Conservation (phyloP, 805 yeast species). For the Starmerella roubikii region DNA sequence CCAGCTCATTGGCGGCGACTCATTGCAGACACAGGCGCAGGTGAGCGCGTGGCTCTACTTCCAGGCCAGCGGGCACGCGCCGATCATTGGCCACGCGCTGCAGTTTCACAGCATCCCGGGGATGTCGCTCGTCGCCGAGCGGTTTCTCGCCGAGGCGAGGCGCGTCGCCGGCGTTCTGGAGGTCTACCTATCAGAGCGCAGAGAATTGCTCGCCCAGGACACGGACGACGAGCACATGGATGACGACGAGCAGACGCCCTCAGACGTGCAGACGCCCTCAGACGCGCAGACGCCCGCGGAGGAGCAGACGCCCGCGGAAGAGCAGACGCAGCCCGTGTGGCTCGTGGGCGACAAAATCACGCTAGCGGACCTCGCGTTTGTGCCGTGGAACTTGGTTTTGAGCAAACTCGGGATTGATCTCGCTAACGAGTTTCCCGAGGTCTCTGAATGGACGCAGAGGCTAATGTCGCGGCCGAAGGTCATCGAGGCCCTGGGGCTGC, state of each 20-base stretch:
- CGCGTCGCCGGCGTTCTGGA: conserved; percentile 88
- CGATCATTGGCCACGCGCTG: conserved; percentile 96
- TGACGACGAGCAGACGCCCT: conserved; percentile 33
- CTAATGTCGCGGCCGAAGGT: conserved; percentile 96
- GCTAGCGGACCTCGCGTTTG: conserved; percentile 80
- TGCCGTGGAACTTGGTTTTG: conserved; percentile 94
- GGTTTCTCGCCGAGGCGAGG: conserved; percentile 84
- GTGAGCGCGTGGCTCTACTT: conserved; percentile 82
- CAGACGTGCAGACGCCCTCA: too few relatives aligned
- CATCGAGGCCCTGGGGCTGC: conserved; percentile 58
- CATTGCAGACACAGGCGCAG: conserved; percentile 65
- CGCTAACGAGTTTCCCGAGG: conserved; percentile 83
- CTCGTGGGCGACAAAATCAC: conserved; percentile 73
- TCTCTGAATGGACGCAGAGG: conserved; percentile 85
- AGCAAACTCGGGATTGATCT: conserved; percentile 83
- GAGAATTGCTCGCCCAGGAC: conserved; percentile 83
- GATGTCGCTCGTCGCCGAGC: conserved; percentile 66
- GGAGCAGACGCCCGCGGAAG: too few relatives aligned
- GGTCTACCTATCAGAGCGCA: conserved; percentile 84
- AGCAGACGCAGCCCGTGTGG: conserved; percentile 92
- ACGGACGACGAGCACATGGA: conserved; percentile 83
- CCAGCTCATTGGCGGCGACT: conserved; percentile 59
- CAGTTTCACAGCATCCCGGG: conserved; percentile 81
- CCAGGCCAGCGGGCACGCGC: conserved; percentile 94
- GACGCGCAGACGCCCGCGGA: too few relatives aligned